A percentile compares a stretch with the other conserved stretches of the same genome.
These are phyloP conservation scores for Tuber indicum DNA, from an alignment of 495 filamentous ascomycete species.

Conservation along the genomic window DNA sequence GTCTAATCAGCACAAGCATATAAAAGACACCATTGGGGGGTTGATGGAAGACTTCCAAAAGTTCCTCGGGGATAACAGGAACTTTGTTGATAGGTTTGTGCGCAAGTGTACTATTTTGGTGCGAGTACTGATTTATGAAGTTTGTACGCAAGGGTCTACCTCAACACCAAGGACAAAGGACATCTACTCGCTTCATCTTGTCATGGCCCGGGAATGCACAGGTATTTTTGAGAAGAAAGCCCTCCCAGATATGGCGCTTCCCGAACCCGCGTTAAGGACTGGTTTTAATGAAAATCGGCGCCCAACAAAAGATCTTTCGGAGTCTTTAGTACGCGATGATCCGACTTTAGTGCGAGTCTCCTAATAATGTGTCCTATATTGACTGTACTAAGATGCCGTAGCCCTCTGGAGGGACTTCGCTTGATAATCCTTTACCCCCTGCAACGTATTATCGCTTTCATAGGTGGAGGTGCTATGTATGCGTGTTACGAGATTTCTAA, in stretches of 20 bases:
- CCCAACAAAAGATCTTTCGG: conserved; percentile 79
- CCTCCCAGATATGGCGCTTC: conserved; percentile 73
- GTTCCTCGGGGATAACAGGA: conserved; percentile 86
- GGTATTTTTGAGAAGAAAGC: conserved; percentile 77
- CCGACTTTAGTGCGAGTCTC: conserved; percentile 34
- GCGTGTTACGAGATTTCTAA: conserved; percentile 82
- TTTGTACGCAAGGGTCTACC: conserved; percentile 82
- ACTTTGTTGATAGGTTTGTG: conserved; percentile 67
- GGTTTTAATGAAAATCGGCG: conserved; percentile 87
- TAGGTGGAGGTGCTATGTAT: conserved; percentile 92
- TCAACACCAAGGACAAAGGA: conserved; percentile 89
- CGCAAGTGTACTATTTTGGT: neutral
- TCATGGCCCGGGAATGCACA: conserved; percentile 97
- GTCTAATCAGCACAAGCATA: conserved; percentile 84
- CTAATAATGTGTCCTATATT: neutral
- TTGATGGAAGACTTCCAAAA: conserved; percentile 81
- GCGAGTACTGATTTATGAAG: conserved; percentile 43
- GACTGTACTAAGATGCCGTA: conserved; percentile 45
- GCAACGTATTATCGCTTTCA: conserved; percentile 88
- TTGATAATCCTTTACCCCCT: conserved; percentile 79
- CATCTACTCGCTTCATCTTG: conserved; percentile 81
- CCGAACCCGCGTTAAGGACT: conserved; percentile 79
- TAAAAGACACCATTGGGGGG: conserved; percentile 95
- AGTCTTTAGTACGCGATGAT: conserved; percentile 84
- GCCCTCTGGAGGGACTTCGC: conserved; percentile 68